Evolutionary conservation across 2,329 filamentous ascomycete species (phyloP), one percentile per base, ranked within the genome.

Genomic region (Pseudohalonectria lignicola): DNA sequence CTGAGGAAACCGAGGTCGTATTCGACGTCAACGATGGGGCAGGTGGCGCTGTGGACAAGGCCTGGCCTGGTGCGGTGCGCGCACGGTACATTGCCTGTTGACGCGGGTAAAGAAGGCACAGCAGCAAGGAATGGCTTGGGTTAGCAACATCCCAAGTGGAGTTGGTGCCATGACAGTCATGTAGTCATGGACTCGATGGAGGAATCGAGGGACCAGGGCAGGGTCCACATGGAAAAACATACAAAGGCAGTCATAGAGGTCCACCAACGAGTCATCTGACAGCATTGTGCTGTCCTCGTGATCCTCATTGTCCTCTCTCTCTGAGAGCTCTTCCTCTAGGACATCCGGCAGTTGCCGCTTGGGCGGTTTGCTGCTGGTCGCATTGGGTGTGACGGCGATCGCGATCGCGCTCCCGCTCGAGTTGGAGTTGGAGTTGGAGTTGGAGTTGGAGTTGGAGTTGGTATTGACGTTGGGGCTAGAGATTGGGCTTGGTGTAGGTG

Each of bases 301-400:
- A 17, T 82, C 82, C 39, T 71, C 73, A 55, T n/a, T n/a, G n/a
- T n/a, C n/a, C n/a, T n/a, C n/a, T n/a, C n/a, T n/a, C n/a, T 88
- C 82, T 31, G 78, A 61, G 2, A 82, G 79, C 51, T 94, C 87
- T 57, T 95, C 88, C 51, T 87, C 88, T 51, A 87, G 75, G 16
- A 95, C 82, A 50, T 92, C 84, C 13, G 86, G 82, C 44, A 95
- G 67, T 37, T 70, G 71, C 43, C 75, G 71, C 60, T 85, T 85
- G 49, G 69, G 67, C 0, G 74, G 63, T 46, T 46, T 49, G 44
- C 26, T 41, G n/a, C n/a, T n/a, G n/a, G n/a, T n/a, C n/a, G n/a
- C n/a, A n/a, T n/a, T n/a, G n/a, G n/a, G n/a, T 26, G 42, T 25
- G 20, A 48, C 21, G 16, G 19, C 32, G 15, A 77, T 74, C 44